A percentile compares a stretch with the other conserved stretches of the same genome.
Conservation (phyloP, 2,329 filamentous ascomycete genomes). For the Plenodomus biglobosus region DNA sequence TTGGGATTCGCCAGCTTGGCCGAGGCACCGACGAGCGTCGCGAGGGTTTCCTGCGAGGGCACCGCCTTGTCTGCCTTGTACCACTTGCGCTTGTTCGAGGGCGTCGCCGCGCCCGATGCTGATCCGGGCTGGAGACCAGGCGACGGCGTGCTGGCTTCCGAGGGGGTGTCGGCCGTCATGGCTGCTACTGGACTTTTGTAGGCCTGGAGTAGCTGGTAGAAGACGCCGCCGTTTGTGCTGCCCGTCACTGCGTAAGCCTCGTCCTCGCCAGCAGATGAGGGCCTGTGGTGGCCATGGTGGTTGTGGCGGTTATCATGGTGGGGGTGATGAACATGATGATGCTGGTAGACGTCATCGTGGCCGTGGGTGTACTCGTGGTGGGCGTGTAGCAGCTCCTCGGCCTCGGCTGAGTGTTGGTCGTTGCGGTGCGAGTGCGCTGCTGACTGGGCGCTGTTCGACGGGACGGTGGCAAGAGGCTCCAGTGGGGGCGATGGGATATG, state of each 20-base stretch:
- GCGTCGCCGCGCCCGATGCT: constrained; percentile 26
- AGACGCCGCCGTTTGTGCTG: constrained; percentile 33
- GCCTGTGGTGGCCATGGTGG: not conserved
- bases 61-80: constrained; percentile 30
- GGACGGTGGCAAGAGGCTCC: too few species aligned
- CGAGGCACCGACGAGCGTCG: constrained; percentile 33
- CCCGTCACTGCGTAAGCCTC: constrained; percentile 30
- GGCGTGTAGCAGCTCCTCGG: constrained; percentile 24
- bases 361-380: constrained; percentile 12
- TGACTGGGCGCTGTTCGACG: constrained; percentile 5
- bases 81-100: constrained; percentile 32
- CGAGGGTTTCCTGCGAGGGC: constrained; percentile 35
- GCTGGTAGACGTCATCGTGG: not conserved
- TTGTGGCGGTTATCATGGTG: constrained; percentile 1
- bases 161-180: too few species aligned
- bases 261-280: constrained; percentile 10
- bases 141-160: constrained; percentile 9
- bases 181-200: constrained; percentile 29
- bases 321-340: not conserved
- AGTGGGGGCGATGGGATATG: constrained; percentile 12
- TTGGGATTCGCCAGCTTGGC: constrained; percentile 34
- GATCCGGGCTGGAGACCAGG: constrained; percentile 14
- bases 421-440: constrained; percentile 5
- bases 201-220: constrained; percentile 37
- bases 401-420: constrained; percentile 22